Evolutionary conservation across 805 yeast species (phyloP), one percentile per base, ranked within the genome.

Genomic region (Jamesozyma spencerorum): DNA sequence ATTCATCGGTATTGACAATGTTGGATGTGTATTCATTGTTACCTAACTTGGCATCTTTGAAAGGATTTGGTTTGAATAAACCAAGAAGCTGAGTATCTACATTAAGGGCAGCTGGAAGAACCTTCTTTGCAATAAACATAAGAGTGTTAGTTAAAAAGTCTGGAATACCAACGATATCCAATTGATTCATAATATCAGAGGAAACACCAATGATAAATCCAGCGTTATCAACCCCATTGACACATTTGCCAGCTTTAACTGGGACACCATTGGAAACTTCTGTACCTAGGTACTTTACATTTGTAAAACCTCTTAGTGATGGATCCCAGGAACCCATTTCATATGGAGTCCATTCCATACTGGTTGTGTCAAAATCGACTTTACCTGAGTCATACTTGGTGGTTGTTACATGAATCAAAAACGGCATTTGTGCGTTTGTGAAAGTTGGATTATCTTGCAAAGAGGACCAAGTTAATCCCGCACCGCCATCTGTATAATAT

Each of bases 281-380:
- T 1, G 94, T 70, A 6, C 95, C 95, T 36, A 84, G 58, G 55
- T 81, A 85, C 58, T 77, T 71, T 34, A 76, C 61, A 44, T 81
- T 79, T 11, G 79, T 68, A 60, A 86, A 85, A 3, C 81, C 64
- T 41, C 71, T 67, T 40, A 84, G 62, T 1, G 81, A 66, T 12
- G 85, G 81, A 55, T 87, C 96, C 94, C 94, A 86, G 3, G 94
- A 79, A 12, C 96, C 96, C 53, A 86, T 62, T 55, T 81, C 84
- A 51, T 65, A 79, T 13, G 94, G 87, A 38, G 70, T 72, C 48
- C 75, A 58, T 48, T 77, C 76, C 46, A 79, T 74, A 40, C 70
- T 71, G 1, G 95, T 84, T 8, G 94, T 78, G 65, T 84, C 85
- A 26, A 62, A 55, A 45, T 72, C 69, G 37, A 82, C 64, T 37